Evolutionary conservation across 2,329 filamentous ascomycete species (phyloP).

Genomic region (Exserohilum rostratum): DNA sequence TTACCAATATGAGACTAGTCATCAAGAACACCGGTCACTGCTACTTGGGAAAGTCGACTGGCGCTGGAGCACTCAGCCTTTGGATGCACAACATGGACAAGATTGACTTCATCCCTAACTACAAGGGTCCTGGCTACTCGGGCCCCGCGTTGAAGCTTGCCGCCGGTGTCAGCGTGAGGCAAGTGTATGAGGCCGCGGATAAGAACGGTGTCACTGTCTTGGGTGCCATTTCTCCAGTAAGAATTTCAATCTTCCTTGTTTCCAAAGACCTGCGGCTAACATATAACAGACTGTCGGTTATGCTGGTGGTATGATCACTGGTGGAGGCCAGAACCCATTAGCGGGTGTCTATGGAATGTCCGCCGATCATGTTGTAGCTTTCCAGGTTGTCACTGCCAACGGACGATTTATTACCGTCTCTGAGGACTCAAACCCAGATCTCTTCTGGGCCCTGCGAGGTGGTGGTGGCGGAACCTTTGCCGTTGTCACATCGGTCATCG

Average conservation of each 20-base stretch:
- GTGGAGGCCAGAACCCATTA: slow-evolving; percentile 61
- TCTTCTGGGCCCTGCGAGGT: slow-evolving; percentile 34
- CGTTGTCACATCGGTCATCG: slow-evolving; percentile 17
- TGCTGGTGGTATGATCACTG: slow-evolving; percentile 45
- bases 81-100: slow-evolving; percentile 43
- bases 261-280: too few relatives aligned
- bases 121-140: slow-evolving; percentile 31
- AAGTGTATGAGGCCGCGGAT: slow-evolving; percentile 37
- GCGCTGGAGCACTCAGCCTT: slow-evolving; percentile 31
- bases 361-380: slow-evolving; percentile 28
- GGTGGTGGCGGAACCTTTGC: slow-evolving; percentile 31
- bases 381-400: slow-evolving; percentile 27
- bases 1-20: slow-evolving; percentile 33
- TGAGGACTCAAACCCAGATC: slow-evolving; percentile 15
- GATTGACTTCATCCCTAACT: slow-evolving; percentile 30
- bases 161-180: slow-evolving; percentile 36
- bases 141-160: slow-evolving; percentile 37
- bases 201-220: slow-evolving; percentile 30
- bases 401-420: slow-evolving; percentile 17
- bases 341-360: slow-evolving; percentile 50
- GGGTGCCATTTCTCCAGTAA: slow-evolving; percentile 27
- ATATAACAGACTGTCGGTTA: slow-evolving; percentile 57
- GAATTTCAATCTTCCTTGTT: too few relatives aligned
- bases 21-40: slow-evolving; percentile 45
- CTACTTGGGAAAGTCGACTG: slow-evolving; percentile 34